phyloP scores from a whole-genome alignment of 73 alveolate species.

The Symbiodinium natans region DNA sequence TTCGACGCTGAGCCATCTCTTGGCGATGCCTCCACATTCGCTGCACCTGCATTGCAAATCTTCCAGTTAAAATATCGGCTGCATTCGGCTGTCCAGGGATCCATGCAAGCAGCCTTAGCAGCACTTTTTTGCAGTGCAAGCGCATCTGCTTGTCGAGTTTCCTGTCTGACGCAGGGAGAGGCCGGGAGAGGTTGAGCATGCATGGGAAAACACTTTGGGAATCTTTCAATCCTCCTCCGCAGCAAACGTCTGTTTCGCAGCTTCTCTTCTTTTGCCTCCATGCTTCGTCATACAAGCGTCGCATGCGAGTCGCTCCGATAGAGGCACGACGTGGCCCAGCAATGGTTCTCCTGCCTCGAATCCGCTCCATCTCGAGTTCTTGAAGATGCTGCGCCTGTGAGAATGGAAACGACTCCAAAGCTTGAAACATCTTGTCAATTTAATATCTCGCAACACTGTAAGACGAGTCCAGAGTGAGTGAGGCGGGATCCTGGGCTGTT shows the following conservation, averaged over 20 bases:
- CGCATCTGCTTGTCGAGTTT: constrained; percentile 27
- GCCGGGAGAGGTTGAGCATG: too few species aligned
- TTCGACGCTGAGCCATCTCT: constrained; percentile 31
- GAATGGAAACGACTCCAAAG: background rate
- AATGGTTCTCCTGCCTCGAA: too few species aligned
- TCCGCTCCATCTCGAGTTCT: background rate
- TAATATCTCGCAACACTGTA: too few species aligned
- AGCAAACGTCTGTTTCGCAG: background rate
- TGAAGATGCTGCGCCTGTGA: background rate
- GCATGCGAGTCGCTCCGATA: too few species aligned
- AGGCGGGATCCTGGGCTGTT: too few species aligned
- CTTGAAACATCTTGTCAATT: background rate
- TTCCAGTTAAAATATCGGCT: background rate
- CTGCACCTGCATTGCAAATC: constrained; percentile 7
- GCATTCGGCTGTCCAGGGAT: background rate
- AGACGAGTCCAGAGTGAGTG: too few species aligned
- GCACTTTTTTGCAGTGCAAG: constrained; percentile 17
- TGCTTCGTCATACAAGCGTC: too few species aligned
- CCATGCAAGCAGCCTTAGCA: background rate
- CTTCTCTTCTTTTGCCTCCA: background rate
- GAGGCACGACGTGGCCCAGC: too few species aligned
- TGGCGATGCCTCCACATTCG: constrained; percentile 50
- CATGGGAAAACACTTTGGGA: too few species aligned
- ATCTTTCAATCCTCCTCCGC: background rate
- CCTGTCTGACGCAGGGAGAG: background rate